Base-by-base conservation (phyloP, 306 rosid species). In the Lagenaria siceraria region DNA sequence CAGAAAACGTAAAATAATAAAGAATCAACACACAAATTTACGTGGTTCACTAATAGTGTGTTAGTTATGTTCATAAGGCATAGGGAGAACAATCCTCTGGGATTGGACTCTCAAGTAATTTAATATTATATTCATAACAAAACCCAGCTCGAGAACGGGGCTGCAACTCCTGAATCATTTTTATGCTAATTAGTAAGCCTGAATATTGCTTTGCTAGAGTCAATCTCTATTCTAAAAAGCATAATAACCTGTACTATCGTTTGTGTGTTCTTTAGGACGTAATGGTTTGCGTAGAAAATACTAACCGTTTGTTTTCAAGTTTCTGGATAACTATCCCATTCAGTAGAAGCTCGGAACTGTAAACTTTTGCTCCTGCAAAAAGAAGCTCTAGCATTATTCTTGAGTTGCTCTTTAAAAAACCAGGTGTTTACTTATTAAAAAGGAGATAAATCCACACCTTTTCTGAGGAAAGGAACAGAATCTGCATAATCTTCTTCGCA, bases 291-390 rank as follows among this genome's bases (percentile, higher is more conserved):
- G 22, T 27, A 53, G 31, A 27, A 48, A 49, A 27, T 72, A 52
- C 86, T 77, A 79, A 89, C 98, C 99, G 89, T 82, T 88, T 89
- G 79, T 81, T 87, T 71, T 90, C 97, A 90, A 95, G 87, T 92
- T 78, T 92, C 87, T 95, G 99, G 61, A 89, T 88, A 76, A 95
- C 97, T 78, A 95, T 92, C 78, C 97, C 99, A 79, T 92, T 92
- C 87, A 95, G 73, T 74, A 95, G 80, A 79, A 95, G 93, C 89
- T 95, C 97, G 54, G 97, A 92, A 80, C 96, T 89, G 87, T 88
- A 89, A 76, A 90, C 86, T 75, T 81, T 61, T 70, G 88, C 90
- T 81, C 99, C 99, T 95, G 93, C 83, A 86, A 78, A 36, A 17
- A 86, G 68, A 79, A 77, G 71, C n/a, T 25, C 15, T 4, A 49